Percentiles rank a stretch among this genome's conserved stretches.
phyloP scores from a whole-genome alignment of 1,284 basidiomycete species.

The Garcileccinum viscosum region DNA sequence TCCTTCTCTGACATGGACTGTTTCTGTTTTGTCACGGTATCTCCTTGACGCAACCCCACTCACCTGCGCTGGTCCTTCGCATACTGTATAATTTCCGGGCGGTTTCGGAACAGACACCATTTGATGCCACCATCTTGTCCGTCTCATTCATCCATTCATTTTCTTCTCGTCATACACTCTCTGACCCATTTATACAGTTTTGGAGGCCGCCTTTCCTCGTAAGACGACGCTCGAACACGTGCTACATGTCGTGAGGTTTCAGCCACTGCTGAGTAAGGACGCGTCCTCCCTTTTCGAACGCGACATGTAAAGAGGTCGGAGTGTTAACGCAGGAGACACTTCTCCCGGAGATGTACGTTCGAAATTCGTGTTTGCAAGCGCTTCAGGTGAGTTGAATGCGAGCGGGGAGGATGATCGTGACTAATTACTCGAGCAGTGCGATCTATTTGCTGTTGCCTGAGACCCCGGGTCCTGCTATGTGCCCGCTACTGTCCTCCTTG shows the following conservation, averaged over 20 bases:
- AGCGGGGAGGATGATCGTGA: slow-evolving; percentile 98
- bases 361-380: slow-evolving; percentile 91
- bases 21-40: too few species aligned
- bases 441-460: slow-evolving; percentile 95
- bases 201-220: slow-evolving; percentile 75
- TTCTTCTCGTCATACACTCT: neutral
- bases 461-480: slow-evolving; percentile 12
- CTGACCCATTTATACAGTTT: slow-evolving; percentile 52
- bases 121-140: slow-evolving; percentile 89
- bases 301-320: slow-evolving; percentile 66
- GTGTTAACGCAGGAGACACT: slow-evolving; percentile 80
- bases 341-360: slow-evolving; percentile 87
- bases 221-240: slow-evolving; percentile 74
- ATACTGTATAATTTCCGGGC: slow-evolving; percentile 88
- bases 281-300: slow-evolving; percentile 83
- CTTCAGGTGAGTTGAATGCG: slow-evolving; percentile 85
- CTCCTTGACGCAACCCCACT: too few species aligned
- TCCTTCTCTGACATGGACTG: neutral
- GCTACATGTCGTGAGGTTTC: slow-evolving; percentile 76
- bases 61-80: slow-evolving; percentile 78
- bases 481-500: too few species aligned
- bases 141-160: slow-evolving; percentile 29
- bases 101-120: slow-evolving; percentile 81
- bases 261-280: slow-evolving; percentile 86
- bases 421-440: slow-evolving; percentile 91